Base-by-base conservation (phyloP, 2,329 filamentous ascomycete species). In the Ophiocordyceps polyrhachis-furcata region DNA sequence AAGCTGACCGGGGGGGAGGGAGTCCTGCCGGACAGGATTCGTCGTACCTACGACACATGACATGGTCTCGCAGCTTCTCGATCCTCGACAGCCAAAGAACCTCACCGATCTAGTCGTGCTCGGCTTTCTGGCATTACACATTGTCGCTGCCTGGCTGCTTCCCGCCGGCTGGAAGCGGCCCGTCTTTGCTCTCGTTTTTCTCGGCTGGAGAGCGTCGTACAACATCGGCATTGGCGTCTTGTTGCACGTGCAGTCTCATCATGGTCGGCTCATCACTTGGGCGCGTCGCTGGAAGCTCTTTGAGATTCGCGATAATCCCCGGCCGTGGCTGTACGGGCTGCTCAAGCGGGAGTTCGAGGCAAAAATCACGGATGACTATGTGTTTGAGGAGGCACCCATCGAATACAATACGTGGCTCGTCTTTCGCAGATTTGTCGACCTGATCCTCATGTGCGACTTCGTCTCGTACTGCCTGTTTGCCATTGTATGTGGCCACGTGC, bases 401-500 rank as follows among this genome's bases (percentile, higher is more conserved):
- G 91, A 98, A 72, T 98, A 96, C 74, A 98, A 98, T 67, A 94
- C 91, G 40, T 98, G 91, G 91, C 74, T 98, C 46, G 77, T 95
- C 52, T 98, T 98, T 67, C 81, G 91, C 53, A 81, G 91, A 55
- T 76, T 96, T 29, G 91, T 96, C 58, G 91, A 98, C 66, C 68
- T 98, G 60, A 95, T 96, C 59, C 70, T 98, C 58, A 94, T 98
- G 87, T 95, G 88, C 70, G 91, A 98, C 67, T 98, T 98, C 62
- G 80, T 83, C 50, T 94, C 89, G 43, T 98, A 96, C 70, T 91
- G 85, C 62, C 76, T 95, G 47, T 98, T 96, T 66, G 89, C 91
- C 53, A 76, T 93, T 54, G 83, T 89, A 48, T 95, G 88, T 63
- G 81, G 78, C 49, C 76, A 80, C 57, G 78, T 73, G 35, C 91